Conservation (phyloP, 2,329 filamentous ascomycete species). For the Penicillium oxalicum region DNA sequence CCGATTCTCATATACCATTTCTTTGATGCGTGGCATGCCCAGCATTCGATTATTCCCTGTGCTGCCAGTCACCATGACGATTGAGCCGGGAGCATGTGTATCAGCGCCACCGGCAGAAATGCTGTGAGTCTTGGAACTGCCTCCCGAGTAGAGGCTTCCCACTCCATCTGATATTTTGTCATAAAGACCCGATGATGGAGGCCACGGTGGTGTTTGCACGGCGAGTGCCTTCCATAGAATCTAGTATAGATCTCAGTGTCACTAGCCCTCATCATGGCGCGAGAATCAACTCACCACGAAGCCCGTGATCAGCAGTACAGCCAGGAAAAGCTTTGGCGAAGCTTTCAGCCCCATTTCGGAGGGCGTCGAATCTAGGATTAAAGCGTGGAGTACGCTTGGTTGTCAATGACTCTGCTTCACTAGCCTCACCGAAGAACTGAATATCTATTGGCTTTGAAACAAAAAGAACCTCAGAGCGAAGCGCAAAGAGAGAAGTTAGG, state of each 20-base stretch:
- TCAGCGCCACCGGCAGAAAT: not conserved
- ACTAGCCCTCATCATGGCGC: not conserved
- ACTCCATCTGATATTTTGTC: not conserved
- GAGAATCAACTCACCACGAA: not conserved
- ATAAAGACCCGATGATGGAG: not conserved
- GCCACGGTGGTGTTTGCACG: not conserved
- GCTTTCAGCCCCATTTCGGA: not conserved
- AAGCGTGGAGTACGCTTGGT: not conserved
- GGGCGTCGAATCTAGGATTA: not conserved
- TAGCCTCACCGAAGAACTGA: too few relatives aligned
- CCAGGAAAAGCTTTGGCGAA: not conserved
- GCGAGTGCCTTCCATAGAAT: not conserved
- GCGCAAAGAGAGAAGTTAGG: too few relatives aligned
- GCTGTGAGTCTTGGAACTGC: not conserved
- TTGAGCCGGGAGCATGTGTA: not conserved
- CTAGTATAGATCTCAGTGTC: not conserved
- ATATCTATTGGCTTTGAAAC: too few relatives aligned
- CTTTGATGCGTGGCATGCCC: conserved; percentile 9
- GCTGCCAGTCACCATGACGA: conserved; percentile 11
- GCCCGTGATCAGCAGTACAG: not conserved
- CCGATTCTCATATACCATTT: conserved; percentile 9
- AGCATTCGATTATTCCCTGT: conserved; percentile 7
- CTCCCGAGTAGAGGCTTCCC: not conserved
- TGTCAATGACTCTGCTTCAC: too few relatives aligned
- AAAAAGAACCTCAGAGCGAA: too few relatives aligned